phyloP scores from a whole-genome alignment of 2,329 filamentous ascomycete species.

The Diaporthe aspalathi region DNA sequence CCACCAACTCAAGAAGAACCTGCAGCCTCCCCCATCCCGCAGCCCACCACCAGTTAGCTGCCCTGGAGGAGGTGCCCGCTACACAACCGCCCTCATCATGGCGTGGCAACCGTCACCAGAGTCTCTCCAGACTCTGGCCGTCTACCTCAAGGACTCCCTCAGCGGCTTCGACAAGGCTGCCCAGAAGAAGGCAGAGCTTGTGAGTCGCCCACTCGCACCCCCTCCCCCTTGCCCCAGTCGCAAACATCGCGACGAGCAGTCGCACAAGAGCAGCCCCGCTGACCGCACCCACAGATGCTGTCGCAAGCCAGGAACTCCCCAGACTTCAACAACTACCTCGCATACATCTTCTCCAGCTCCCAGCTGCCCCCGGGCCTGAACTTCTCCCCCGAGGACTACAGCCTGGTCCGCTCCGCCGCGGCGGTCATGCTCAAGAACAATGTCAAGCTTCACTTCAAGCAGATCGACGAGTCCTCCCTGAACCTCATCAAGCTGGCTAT shows the following conservation, averaged over 20 bases:
- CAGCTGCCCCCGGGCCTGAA: constrained; percentile 70
- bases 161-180: constrained; percentile 82
- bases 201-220: constrained; percentile 61
- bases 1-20: constrained; percentile 6
- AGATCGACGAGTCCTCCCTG: constrained; percentile 79
- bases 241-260: background rate
- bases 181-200: constrained; percentile 90
- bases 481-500: constrained; percentile 83
- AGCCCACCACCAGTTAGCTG: constrained; percentile 20
- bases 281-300: constrained; percentile 77
- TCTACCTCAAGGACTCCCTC: constrained; percentile 91
- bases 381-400: constrained; percentile 71
- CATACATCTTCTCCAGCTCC: constrained; percentile 84
- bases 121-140: constrained; percentile 88
- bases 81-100: constrained; percentile 63
- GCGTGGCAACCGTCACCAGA: constrained; percentile 92
- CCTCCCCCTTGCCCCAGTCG: constrained; percentile 6
- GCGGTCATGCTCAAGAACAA: constrained; percentile 98
- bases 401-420: constrained; percentile 84
- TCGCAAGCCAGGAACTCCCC: constrained; percentile 87
- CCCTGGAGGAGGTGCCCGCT: constrained; percentile 38
- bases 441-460: constrained; percentile 79
- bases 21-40: background rate
- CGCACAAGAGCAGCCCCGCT: background rate
- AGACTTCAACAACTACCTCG: constrained; percentile 97